phyloP scores from a whole-genome alignment of 2,329 filamentous ascomycete species.

The Immersiporthe knoxdaviesiana region DNA sequence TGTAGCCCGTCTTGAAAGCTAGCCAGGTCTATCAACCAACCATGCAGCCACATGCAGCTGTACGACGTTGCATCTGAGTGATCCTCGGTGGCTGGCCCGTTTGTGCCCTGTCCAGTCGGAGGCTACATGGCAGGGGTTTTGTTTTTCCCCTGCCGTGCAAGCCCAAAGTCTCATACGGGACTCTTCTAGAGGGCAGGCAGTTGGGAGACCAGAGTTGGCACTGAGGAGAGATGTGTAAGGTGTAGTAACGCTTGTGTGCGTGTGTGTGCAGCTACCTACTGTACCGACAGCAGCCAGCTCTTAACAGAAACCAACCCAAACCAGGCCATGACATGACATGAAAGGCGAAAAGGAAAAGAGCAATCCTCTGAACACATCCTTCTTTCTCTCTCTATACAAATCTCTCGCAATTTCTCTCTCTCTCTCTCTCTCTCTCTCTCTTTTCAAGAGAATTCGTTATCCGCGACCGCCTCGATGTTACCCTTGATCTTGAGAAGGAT shows the following conservation, averaged over 20 bases:
- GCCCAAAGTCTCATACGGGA: not conserved
- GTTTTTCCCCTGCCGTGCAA: not conserved
- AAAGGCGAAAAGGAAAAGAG: constrained; percentile 7
- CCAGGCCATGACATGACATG: constrained; percentile 8
- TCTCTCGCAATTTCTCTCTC: too few relatives aligned
- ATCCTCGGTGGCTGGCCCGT: not conserved
- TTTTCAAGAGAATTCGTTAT: constrained; percentile 42
- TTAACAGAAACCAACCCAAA: not conserved
- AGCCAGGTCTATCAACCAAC: not conserved
- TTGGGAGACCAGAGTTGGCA: not conserved
- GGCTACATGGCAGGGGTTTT: not conserved
- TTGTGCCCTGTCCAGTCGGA: not conserved
- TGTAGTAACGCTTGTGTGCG: not conserved
- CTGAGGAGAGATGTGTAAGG: not conserved
- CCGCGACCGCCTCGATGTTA: constrained; percentile 64
- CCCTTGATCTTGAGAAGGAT: constrained; percentile 83
- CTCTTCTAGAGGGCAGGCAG: not conserved
- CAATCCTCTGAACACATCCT: not conserved
- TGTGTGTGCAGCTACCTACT: constrained; percentile 6
- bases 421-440: not conserved
- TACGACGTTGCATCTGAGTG: not conserved
- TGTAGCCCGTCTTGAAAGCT: not conserved
- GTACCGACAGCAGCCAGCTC: constrained; percentile 4
- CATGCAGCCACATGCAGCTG: not conserved
- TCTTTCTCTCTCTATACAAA: not conserved